These are phyloP conservation scores for Tetrahymena elliotti DNA, from an alignment of 73 alveolate species.

Conservation along the genomic window DNA sequence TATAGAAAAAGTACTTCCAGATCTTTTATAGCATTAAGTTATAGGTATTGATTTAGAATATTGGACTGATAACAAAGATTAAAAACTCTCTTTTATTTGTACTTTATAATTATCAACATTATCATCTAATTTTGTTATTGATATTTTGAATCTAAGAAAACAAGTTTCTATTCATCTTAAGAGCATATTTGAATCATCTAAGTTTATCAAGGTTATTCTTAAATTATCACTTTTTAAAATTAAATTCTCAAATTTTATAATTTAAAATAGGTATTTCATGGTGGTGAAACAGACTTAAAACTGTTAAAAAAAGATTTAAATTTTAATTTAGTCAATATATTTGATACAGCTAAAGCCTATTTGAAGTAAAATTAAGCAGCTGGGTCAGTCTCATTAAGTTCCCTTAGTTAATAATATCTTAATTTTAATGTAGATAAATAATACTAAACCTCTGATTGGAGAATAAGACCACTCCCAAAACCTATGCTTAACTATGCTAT, in stretches of 20 bases:
- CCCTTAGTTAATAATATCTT: neutral
- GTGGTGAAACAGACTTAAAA: constrained; percentile 12
- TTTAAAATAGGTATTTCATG: constrained; percentile 1
- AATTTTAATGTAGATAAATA: neutral
- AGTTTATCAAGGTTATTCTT: neutral
- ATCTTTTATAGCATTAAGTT: neutral
- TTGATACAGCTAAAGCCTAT: constrained; percentile 22
- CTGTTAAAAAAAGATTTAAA: constrained; percentile 1
- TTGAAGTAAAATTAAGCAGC: neutral
- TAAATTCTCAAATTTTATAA: neutral
- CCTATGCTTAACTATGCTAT: constrained; percentile 26
- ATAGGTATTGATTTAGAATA: constrained; percentile 25
- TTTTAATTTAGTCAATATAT: neutral
- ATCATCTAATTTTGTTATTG: neutral
- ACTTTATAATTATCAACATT: constrained; percentile 25
- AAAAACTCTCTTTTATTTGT: constrained; percentile 2
- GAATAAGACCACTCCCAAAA: constrained; percentile 31
- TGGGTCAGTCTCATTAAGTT: neutral
- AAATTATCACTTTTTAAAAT: neutral
- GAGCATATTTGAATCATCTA: neutral
- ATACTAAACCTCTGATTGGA: constrained; percentile 37
- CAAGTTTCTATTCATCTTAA: neutral
- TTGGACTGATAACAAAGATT: constrained; percentile 10
- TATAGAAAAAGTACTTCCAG: neutral
- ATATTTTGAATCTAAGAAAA: constrained; percentile 4